Percentiles rank a stretch among this genome's conserved stretches.
These are phyloP conservation scores for Vitis hybrid DNA, from an alignment of 177 flowering plant species.

Conservation along the genomic window DNA sequence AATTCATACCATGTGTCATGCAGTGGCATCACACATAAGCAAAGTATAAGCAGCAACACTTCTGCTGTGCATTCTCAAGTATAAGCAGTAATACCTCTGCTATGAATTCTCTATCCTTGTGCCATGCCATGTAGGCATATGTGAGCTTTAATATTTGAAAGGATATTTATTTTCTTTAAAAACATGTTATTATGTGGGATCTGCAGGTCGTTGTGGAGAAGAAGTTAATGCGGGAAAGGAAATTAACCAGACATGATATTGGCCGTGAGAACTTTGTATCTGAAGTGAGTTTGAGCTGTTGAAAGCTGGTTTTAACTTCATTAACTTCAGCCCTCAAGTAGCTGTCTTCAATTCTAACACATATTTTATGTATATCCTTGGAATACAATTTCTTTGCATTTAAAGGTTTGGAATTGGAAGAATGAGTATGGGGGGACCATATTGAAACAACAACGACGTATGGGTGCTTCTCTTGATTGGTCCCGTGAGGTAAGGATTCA, in stretches of 20 bases:
- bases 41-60: too few species aligned
- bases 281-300: conserved; percentile 54
- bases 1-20: too few species aligned
- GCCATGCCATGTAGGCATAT: too few species aligned
- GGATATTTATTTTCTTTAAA: too few species aligned
- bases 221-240: conserved; percentile 85
- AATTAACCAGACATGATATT: conserved; percentile 83
- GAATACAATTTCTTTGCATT: conserved; percentile 7
- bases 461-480: conserved; percentile 98
- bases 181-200: not conserved
- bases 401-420: conserved; percentile 99
- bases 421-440: conserved; percentile 83
- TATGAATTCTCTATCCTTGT: too few species aligned
- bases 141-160: too few species aligned
- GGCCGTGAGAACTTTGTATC: conserved; percentile 88
- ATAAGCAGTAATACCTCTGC: too few species aligned
- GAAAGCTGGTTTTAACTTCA: conserved; percentile 1
- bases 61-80: too few species aligned
- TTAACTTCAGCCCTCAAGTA: conserved; percentile 1
- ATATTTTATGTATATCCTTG: conserved; percentile 3
- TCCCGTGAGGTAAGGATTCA: conserved; percentile 75
- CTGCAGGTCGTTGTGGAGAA: conserved; percentile 96
- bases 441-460: conserved; percentile 68
- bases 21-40: too few species aligned
- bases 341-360: not conserved